Conservation (phyloP, 306 rosid genomes). For the Cicer arietinum region DNA sequence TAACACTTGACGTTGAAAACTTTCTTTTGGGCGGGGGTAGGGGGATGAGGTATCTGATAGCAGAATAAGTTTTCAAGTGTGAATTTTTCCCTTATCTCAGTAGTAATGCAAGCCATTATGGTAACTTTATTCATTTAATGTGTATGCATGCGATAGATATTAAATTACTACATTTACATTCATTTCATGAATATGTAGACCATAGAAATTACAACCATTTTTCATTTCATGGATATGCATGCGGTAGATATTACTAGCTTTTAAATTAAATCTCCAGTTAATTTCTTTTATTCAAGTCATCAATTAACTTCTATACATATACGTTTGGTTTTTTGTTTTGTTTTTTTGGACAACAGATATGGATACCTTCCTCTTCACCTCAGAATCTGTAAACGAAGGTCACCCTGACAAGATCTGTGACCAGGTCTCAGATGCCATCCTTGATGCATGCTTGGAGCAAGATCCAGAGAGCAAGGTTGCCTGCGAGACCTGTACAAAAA, state of each 20-base stretch:
- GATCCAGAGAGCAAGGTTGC: slow-evolving; percentile 82
- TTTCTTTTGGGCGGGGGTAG: not conserved
- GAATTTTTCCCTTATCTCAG: not conserved
- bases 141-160: not conserved
- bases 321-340: not conserved
- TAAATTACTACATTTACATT: slow-evolving; percentile 2
- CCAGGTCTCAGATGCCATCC: slow-evolving; percentile 81
- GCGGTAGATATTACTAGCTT: not conserved
- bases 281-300: not conserved
- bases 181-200: not conserved
- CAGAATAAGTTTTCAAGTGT: not conserved
- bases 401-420: slow-evolving; percentile 89
- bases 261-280: not conserved
- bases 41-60: not conserved
- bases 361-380: slow-evolving; percentile 79
- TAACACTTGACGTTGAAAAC: not conserved
- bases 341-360: slow-evolving; percentile 51
- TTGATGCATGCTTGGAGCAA: slow-evolving; percentile 80
- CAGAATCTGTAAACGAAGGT: slow-evolving; percentile 85
- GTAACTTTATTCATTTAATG: not conserved
- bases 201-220: not conserved
- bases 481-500: slow-evolving; percentile 87
- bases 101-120: not conserved
- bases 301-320: slow-evolving; percentile 9
- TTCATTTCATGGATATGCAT: not conserved